Percentiles rank a stretch among this genome's conserved stretches.
phyloP scores from a whole-genome alignment of 2,329 filamentous ascomycete genomes.

The Ustilaginoidea virens region DNA sequence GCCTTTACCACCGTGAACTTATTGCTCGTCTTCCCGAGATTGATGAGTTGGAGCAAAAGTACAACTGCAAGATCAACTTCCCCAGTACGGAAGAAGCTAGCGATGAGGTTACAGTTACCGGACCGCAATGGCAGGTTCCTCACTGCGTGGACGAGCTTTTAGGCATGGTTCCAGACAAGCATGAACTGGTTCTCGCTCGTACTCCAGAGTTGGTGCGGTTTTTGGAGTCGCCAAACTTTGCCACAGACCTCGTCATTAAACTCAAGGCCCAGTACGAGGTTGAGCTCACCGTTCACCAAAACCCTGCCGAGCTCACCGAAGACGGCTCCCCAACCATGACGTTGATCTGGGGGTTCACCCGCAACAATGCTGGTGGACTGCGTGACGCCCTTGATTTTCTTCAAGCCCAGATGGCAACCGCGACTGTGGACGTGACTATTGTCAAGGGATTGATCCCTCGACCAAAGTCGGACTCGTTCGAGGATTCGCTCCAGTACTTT shows the following conservation, averaged over 20 bases:
- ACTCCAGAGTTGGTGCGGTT: conserved; percentile 64
- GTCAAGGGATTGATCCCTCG: conserved; percentile 91
- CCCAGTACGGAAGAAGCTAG: conserved; percentile 95
- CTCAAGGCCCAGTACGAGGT: conserved; percentile 87
- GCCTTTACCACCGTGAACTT: conserved; percentile 87
- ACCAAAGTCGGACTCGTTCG: conserved; percentile 97
- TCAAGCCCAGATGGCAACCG: conserved; percentile 68
- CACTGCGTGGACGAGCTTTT: conserved; percentile 92
- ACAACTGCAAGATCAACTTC: conserved; percentile 99
- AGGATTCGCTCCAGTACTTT: conserved; percentile 92
- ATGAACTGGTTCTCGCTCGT: conserved; percentile 74
- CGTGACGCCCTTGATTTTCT: conserved; percentile 94
- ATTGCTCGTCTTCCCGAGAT: conserved; percentile 79
- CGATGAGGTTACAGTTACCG: conserved; percentile 88
- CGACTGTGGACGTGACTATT: conserved; percentile 73
- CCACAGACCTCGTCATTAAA: conserved; percentile 64
- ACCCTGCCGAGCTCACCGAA: conserved; percentile 40
- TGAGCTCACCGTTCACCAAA: conserved; percentile 60
- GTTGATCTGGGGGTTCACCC: conserved; percentile 71
- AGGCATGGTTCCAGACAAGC: conserved; percentile 94
- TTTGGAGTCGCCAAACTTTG: conserved; percentile 68
- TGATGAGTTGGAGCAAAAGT: conserved; percentile 93
- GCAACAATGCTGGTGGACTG: conserved; percentile 90
- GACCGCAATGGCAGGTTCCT: conserved; percentile 95
- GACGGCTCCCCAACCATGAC: conserved; percentile 42